Evolutionary conservation across 2,329 filamentous ascomycete species (phyloP), one percentile per base, ranked within the genome.

Genomic region (Fusarium sacchari): DNA sequence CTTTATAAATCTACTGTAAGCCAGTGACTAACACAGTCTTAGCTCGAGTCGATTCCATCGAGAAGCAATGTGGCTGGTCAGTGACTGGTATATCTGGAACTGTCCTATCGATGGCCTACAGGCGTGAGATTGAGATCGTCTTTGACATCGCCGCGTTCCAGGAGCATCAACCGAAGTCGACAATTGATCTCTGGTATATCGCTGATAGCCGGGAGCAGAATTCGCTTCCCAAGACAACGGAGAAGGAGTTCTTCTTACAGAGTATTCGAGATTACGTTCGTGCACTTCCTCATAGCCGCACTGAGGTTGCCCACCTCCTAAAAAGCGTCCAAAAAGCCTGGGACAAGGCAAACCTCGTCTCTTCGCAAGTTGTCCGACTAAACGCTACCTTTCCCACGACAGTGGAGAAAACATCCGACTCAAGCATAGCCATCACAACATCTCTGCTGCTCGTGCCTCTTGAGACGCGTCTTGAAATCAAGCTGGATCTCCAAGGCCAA

Each of bases 201-300:
- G 91, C 88, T 32, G 88, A 88, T 72, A 86, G 84, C 58, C 85
- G 87, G 53, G 85, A 89, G 47, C 82, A 83, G n/a, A 84, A 88
- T 34, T 83, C 89, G 15, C 79, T 85, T 37, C 88, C 89, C 0
- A 81, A 90, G 59, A 91, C 90, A 3, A 86, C 88, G 1, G 92
- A 93, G 78, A 91, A 90, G 74, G 91, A 93, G 42, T 95, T 95
- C 82, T 94, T 95, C 79, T 83, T 96, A 13, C 89, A 93, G 77
- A 89, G 90, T 76, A 90, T 95, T 65, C 88, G 91, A 47, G 91
- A 93, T 64, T 88, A 92, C 64, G 83, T 94, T 46, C 89, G 92
- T 53, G 88, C 85, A 3, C 81, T 94, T 46, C 83, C 86, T 18
- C 91, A 92, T 79, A 84, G 85, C 63, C 83, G 86, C 53, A 92